A percentile compares a stretch with the other conserved stretches of the same genome.
These are phyloP conservation scores for Clavulina sp. DNA, from an alignment of 768 basidiomycete genomes.

Conservation along the genomic window DNA sequence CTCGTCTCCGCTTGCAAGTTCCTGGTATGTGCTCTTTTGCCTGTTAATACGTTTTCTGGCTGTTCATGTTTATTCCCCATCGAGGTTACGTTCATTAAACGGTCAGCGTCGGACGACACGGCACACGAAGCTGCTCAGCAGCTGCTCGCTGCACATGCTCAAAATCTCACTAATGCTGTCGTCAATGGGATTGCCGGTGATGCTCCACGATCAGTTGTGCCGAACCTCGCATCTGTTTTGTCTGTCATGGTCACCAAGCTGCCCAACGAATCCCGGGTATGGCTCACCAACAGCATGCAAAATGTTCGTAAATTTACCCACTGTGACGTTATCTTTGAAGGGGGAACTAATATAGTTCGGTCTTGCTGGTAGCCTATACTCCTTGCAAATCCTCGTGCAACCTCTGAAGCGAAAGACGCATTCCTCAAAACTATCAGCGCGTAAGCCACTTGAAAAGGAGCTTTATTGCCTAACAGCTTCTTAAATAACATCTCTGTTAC, in stretches of 20 bases:
- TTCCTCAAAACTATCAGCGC: constrained; percentile 55
- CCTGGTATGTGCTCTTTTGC: constrained; percentile 34
- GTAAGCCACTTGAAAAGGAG: constrained; percentile 23
- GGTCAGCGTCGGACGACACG: not conserved
- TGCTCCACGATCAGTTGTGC: constrained; percentile 66
- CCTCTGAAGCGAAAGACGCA: constrained; percentile 54
- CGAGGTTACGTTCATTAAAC: constrained; percentile 1
- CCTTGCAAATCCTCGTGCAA: constrained; percentile 58
- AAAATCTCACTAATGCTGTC: constrained; percentile 49
- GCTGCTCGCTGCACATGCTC: constrained; percentile 38
- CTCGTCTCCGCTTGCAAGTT: constrained; percentile 69
- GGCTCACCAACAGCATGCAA: constrained; percentile 30
- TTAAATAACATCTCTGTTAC: constrained; percentile 1
- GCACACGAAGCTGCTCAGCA: not conserved
- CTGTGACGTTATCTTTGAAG: not conserved
- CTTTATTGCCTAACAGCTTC: not conserved
- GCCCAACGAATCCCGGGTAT: constrained; percentile 36
- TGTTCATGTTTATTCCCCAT: not conserved
- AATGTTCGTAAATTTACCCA: not conserved
- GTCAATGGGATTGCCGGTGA: constrained; percentile 68
- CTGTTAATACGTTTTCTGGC: not conserved
- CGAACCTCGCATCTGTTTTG: constrained; percentile 71
- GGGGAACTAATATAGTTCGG: constrained; percentile 29
- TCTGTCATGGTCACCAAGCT: constrained; percentile 44
- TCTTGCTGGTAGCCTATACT: constrained; percentile 21